These are phyloP conservation scores for Peniophora sp. DNA, from an alignment of 1,284 basidiomycete genomes.

Conservation along the genomic window DNA sequence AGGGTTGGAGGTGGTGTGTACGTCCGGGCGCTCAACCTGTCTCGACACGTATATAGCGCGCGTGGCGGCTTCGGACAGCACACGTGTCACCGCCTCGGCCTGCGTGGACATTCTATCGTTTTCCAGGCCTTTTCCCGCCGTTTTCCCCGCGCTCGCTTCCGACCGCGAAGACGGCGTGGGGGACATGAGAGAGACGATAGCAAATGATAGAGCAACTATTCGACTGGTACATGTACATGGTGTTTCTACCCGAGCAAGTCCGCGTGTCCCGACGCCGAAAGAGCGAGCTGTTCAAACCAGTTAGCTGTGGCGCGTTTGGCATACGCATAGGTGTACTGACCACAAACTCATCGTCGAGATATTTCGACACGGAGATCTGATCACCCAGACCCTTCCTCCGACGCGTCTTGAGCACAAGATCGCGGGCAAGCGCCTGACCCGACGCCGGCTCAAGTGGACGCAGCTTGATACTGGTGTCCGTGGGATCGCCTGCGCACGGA, in stretches of 20 bases:
- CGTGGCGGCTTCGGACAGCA: not conserved
- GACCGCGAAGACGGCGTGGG: not conserved
- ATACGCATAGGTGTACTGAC: constrained; percentile 37
- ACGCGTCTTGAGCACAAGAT: constrained; percentile 93
- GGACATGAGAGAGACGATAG: not conserved
- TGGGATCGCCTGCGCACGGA: constrained; percentile 72
- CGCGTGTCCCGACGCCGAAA: constrained; percentile 86
- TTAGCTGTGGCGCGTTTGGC: constrained; percentile 9
- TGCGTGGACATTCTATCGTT: not conserved
- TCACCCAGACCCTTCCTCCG: constrained; percentile 92
- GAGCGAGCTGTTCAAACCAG: constrained; percentile 51
- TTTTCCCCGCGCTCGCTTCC: too few relatives aligned
- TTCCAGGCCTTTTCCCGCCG: not conserved
- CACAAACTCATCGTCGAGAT: constrained; percentile 90
- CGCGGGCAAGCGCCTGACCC: constrained; percentile 84
- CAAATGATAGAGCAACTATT: constrained; percentile 1
- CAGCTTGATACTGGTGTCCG: constrained; percentile 91
- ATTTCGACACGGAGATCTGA: constrained; percentile 90
- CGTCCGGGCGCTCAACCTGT: constrained; percentile 3
- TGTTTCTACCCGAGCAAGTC: constrained; percentile 68
- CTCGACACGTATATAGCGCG: constrained; percentile 40
- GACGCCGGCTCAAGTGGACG: constrained; percentile 95
- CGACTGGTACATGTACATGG: constrained; percentile 10
- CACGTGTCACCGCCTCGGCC: not conserved
- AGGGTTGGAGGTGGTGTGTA: constrained; percentile 12